Conservation (phyloP, 805 yeast species). For the Lipomyces yamanashiensis region DNA sequence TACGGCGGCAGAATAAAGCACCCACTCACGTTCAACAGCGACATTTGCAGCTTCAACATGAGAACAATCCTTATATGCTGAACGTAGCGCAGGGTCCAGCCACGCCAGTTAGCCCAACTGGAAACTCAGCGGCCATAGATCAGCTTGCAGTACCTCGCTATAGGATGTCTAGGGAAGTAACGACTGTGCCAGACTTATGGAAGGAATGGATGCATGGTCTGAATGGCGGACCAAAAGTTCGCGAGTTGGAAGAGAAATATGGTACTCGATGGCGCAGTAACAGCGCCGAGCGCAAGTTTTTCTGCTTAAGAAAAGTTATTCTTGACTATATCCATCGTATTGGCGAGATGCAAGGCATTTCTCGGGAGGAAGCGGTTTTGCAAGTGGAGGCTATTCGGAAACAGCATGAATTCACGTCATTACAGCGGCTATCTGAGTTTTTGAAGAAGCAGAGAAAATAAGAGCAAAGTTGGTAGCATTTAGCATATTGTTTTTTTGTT, state of each 20-base stretch:
- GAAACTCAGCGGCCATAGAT: slow-evolving; percentile 7
- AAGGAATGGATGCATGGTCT: slow-evolving; percentile 34
- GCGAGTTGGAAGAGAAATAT: slow-evolving; percentile 28
- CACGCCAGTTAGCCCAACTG: slow-evolving; percentile 7
- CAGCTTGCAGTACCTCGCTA: slow-evolving; percentile 25
- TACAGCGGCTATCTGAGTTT: slow-evolving; percentile 33
- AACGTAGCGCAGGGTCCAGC: slow-evolving; percentile 1
- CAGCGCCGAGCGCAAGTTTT: slow-evolving; percentile 34
- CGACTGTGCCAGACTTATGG: slow-evolving; percentile 34
- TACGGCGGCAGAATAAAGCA: slow-evolving; percentile 25
- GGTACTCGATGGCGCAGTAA: slow-evolving; percentile 34
- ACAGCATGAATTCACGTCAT: slow-evolving; percentile 24
- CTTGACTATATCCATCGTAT: slow-evolving; percentile 25
- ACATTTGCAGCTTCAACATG: slow-evolving; percentile 28
- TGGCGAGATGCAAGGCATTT: slow-evolving; percentile 19
- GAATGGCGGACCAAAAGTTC: slow-evolving; percentile 32
- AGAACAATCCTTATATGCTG: slow-evolving; percentile 20
- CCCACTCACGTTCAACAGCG: slow-evolving; percentile 25
- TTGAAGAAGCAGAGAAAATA: slow-evolving; percentile 20
- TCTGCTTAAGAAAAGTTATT: slow-evolving; percentile 33
- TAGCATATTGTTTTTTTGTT: neutral
- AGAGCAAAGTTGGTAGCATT: neutral
- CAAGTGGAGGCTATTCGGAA: slow-evolving; percentile 30
- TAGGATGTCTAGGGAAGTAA: slow-evolving; percentile 27
- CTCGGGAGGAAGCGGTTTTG: slow-evolving; percentile 25